Evolutionary conservation across 2,329 filamentous ascomycete species (phyloP), one percentile per base, ranked within the genome.

Genomic region (Ascochyta lentis): DNA sequence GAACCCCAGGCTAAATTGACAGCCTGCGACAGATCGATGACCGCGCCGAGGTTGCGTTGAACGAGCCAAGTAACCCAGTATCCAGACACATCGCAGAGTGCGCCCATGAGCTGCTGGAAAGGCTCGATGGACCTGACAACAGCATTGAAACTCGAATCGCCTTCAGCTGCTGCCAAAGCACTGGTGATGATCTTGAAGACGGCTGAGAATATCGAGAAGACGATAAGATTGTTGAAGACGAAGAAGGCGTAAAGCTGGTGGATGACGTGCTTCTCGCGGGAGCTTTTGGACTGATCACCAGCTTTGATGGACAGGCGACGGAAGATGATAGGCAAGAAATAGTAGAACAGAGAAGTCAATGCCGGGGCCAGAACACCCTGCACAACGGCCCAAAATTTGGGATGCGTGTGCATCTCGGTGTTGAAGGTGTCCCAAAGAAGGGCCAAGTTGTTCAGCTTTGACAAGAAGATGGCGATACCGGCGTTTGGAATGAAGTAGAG

Each of bases 161-260:
- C 81, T 16, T 82, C 78, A 35, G 86, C 83, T 0, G 82, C 76
- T 3, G 48, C 49, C 7, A 57, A 34, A 12, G 54, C 54, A 40
- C 49, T 57, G 38, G 50, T 57, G 34, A 96, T 86, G 4, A 80
- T 92, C 1, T 81, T 80, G 86, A 91, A 97, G 15, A 92, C 78
- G 1, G 91, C 87, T 40, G 90, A 91, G 76, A 98, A 98, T 13
- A 96, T 81, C 10, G 93, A 97, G 76, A 98, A 98, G 54, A 98
- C 88, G 63, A 99, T 81, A 51, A 99, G 77, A 71, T 98, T 98
- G 84, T 99, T 99, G 82, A 99, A 92, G 48, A 97, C 86, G 76
- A 99, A 99, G 79, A 99, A 99, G 16, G 90, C 85, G 77, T 96
- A 99, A 2, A 99, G 83, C 76, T 96, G 96, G 60, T 86, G 88